phyloP scores from a whole-genome alignment of 371 early-diverging fungal genomes.

The Rhizopus sp. region DNA sequence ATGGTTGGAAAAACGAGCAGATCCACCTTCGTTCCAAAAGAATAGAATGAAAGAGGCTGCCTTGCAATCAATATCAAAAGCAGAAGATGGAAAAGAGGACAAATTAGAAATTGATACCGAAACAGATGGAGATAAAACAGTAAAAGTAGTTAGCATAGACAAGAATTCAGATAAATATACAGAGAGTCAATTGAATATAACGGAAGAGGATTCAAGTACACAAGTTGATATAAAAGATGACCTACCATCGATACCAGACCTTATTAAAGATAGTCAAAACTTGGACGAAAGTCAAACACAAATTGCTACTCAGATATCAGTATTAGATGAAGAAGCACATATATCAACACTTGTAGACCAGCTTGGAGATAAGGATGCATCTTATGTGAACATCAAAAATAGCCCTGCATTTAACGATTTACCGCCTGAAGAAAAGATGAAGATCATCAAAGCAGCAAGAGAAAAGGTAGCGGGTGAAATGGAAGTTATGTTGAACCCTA shows the following conservation, averaged over 20 bases:
- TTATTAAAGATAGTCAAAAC: not conserved
- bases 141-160: not conserved
- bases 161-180: not conserved
- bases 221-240: not conserved
- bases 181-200: not conserved
- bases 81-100: constrained; percentile 11
- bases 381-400: constrained; percentile 7
- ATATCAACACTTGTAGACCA: constrained; percentile 9
- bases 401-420: constrained; percentile 4
- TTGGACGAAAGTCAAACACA: constrained; percentile 14
- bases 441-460: constrained; percentile 12
- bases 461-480: constrained; percentile 31
- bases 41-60: constrained; percentile 44
- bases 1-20: constrained; percentile 86
- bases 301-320: constrained; percentile 8
- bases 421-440: constrained; percentile 11
- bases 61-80: not conserved
- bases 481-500: constrained; percentile 20
- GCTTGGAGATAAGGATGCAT: not conserved
- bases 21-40: constrained; percentile 89
- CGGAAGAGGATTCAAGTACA: not conserved
- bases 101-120: not conserved
- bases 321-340: constrained; percentile 7
- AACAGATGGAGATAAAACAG: not conserved
- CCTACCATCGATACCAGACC: not conserved